Evolutionary conservation across 129 eudicot species (phyloP), one percentile per base, ranked within the genome.

Genomic region (Flaveria brownii): DNA sequence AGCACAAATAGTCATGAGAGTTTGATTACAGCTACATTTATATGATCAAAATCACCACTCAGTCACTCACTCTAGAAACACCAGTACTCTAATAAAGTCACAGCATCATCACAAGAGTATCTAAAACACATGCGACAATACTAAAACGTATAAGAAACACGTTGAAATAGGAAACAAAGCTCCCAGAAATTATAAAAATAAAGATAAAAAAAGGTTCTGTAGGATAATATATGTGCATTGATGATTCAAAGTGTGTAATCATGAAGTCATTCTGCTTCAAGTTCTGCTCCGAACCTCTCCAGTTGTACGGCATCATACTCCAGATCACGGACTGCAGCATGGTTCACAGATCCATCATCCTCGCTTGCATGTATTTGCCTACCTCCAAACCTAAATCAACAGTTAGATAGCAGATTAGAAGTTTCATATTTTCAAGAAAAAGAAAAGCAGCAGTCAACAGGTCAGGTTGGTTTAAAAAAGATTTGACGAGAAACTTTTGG

Each of bases 271-370:
- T 86, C 90, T 26, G 90, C 92, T 79, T 95, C 99, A 36, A 95
- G 92, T 84, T 91, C 99, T 14, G 96, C 97, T 71, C 91, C 97
- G 73, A 87, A 95, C 80, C 79, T 80, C 87, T 95, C 97, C 75
- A 95, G 62, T 30, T 89, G 86, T 51, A 91, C 87, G 5, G 93
- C 92, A 71, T 95, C 99, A 9, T 85, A 85, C 3, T 83, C 85
- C 70, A 76, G 62, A 79, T 95, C 97, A 39, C 97, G 85, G 46
- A 91, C 75, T 54, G 18, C 23, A 84, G 96, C 84, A 87, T 95
- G 97, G 84, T 95, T 91, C 28, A 95, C 72, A 1, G 82, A 47
- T 46, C 97, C 97, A 83, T 95, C 99, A 70, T 95, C 99, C 70
- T 79, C 86, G 56, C 91, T 86, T 1, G 99, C 99, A 54, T 89